phyloP scores from a whole-genome alignment of 257 asterid species.

The Lycium barbarum region DNA sequence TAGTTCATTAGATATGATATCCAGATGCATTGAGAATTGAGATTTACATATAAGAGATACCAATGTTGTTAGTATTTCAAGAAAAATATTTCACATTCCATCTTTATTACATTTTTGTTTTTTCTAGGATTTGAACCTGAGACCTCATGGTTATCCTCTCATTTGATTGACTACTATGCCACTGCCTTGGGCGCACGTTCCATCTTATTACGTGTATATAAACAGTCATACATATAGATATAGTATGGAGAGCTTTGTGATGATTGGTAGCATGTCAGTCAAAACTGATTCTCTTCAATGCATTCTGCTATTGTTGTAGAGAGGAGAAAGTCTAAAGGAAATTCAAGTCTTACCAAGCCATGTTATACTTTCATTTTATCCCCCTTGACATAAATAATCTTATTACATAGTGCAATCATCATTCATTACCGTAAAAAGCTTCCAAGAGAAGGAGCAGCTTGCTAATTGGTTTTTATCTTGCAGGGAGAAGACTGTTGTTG shows the following conservation, averaged over 20 bases:
- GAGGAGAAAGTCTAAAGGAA: not conserved
- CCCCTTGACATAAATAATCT: not conserved
- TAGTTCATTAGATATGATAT: not conserved
- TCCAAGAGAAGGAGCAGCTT: not conserved
- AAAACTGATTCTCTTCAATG: conserved; percentile 17
- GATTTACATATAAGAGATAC: not conserved
- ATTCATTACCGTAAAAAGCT: not conserved
- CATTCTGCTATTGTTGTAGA: not conserved
- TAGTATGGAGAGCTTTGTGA: conserved; percentile 9
- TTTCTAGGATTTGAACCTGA: not conserved
- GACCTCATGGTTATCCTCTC: not conserved
- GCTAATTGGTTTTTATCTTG: conserved; percentile 32
- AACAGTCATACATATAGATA: not conserved
- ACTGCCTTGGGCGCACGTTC: not conserved
- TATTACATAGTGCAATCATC: not conserved
- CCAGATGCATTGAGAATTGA: not conserved
- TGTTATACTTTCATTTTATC: conserved; percentile 9
- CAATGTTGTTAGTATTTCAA: not conserved
- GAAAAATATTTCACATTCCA: not conserved
- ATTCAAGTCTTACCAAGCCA: not conserved
- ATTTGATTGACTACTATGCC: not conserved
- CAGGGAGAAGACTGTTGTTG: conserved; percentile 92
- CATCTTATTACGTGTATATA: not conserved
- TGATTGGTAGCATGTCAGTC: not conserved
- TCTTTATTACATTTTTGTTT: not conserved